Base-by-base conservation (phyloP, 2,329 filamentous ascomycete genomes). In the Verticillium isaacii region DNA sequence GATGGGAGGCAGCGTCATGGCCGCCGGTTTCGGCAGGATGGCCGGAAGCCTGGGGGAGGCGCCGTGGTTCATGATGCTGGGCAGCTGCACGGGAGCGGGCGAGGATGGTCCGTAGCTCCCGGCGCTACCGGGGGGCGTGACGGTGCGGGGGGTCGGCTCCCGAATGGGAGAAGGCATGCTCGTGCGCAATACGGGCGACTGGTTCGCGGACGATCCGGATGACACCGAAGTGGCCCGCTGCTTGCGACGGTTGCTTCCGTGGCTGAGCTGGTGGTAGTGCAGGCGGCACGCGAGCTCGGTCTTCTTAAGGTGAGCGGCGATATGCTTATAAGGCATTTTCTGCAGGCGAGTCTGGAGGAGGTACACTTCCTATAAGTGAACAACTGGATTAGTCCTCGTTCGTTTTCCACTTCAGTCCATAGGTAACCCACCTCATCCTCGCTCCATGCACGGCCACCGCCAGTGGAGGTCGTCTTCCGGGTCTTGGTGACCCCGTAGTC, bases 241-340 rank as follows among this genome's bases (percentile, higher is more conserved):
- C 82, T 91, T 92, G 73, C 90, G 89, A 69, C 90, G 88, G 77
- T 90, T 91, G 79, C 85, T 91, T 62, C 90, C 90, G 73, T 93
- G 91, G 66, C 89, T 92, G 65, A 95, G 84, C 72, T 95, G 91
- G 71, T 96, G 91, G 73, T 92, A 94, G 76, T 95, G 92, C 65
- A 96, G 84, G 65, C 92, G 91, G 78, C 91, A 96, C 57, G 91
- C 91, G 63, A 95, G 82, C 78, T 95, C 91, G 0, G 91, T 95
- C 81, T 95, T 96, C 78, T 93, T 92, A 68, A 95, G 80, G 69
- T 93, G 89, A 63, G 89, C 86, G 62, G 91, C 91, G 72, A 95
- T 95, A 73, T 94, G 90, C 82, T 94, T 95, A 78, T 95, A 95
- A 0, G 91, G 91, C 87, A 94, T 92, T 78, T 94, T 94, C 71